These are phyloP conservation scores for Verbena officinalis DNA, from an alignment of 257 asterid species.

Conservation along the genomic window DNA sequence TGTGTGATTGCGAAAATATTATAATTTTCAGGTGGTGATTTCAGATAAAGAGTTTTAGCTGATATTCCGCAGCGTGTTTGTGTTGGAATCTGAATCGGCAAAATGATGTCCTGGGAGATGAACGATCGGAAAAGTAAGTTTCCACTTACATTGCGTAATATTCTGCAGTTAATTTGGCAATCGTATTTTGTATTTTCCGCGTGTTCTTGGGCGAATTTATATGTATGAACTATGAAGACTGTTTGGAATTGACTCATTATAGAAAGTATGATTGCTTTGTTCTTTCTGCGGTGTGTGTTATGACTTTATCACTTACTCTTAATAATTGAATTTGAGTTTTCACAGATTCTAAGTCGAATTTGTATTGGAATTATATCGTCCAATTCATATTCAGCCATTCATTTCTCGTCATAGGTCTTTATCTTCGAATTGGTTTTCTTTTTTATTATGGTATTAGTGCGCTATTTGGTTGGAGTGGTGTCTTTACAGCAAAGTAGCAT, in stretches of 20 bases:
- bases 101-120: constrained; percentile 80
- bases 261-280: neutral
- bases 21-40: constrained; percentile 20
- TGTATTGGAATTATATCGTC: neutral
- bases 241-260: neutral
- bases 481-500: neutral
- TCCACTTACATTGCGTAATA: neutral
- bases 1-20: neutral
- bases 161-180: neutral
- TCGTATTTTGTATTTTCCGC: neutral
- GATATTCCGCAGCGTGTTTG: neutral
- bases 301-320: neutral
- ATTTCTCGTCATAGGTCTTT: neutral
- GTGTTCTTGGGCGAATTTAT: neutral
- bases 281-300: neutral
- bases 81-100: constrained; percentile 36
- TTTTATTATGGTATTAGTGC: neutral
- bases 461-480: neutral
- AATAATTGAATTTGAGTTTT: neutral
- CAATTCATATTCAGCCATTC: neutral
- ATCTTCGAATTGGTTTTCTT: neutral
- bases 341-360: neutral
- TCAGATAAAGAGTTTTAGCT: constrained; percentile 10
- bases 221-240: neutral
- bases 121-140: constrained; percentile 73